Conservation (phyloP, 2,329 filamentous ascomycete species). For the Teratosphaeria pseudoeucalypti region DNA sequence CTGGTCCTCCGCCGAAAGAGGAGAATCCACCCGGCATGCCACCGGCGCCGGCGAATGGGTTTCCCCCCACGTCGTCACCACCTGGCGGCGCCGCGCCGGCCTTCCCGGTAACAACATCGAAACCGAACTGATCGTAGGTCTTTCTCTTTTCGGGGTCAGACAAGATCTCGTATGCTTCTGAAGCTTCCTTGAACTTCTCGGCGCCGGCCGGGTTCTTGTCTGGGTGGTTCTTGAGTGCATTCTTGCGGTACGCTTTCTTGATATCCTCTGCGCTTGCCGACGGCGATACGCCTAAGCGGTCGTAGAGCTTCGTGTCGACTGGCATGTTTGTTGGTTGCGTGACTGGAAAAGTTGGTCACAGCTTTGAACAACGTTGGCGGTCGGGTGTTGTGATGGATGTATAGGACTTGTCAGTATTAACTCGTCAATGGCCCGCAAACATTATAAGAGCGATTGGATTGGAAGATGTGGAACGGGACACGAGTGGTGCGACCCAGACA, state of each 20-base stretch:
- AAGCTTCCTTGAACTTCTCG: constrained; percentile 97
- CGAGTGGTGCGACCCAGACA: neutral
- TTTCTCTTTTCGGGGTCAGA: constrained; percentile 96
- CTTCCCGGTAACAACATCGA: constrained; percentile 62
- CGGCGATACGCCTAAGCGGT: constrained; percentile 68
- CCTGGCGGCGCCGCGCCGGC: constrained; percentile 43
- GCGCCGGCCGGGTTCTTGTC: constrained; percentile 87
- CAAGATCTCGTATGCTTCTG: constrained; percentile 95
- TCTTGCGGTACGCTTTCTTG: constrained; percentile 90
- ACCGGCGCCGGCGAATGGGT: constrained; percentile 33
- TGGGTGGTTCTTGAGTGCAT: constrained; percentile 72
- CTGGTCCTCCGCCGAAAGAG: constrained; percentile 36
- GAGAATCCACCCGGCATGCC: constrained; percentile 54
- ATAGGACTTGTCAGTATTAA: neutral
- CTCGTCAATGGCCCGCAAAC: neutral
- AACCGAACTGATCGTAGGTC: constrained; percentile 85
- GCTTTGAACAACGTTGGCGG: neutral
- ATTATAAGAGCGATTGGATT: neutral
- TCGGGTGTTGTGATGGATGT: neutral
- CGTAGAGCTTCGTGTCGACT: constrained; percentile 91
- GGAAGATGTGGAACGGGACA: neutral
- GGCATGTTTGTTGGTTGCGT: constrained; percentile 52
- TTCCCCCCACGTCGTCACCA: constrained; percentile 41
- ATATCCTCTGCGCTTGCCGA: constrained; percentile 84
- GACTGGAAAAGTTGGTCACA: neutral